Evolutionary conservation across 192 early-diverging fungal species (phyloP).

Genomic region (Linnemannia schmuckeri): DNA sequence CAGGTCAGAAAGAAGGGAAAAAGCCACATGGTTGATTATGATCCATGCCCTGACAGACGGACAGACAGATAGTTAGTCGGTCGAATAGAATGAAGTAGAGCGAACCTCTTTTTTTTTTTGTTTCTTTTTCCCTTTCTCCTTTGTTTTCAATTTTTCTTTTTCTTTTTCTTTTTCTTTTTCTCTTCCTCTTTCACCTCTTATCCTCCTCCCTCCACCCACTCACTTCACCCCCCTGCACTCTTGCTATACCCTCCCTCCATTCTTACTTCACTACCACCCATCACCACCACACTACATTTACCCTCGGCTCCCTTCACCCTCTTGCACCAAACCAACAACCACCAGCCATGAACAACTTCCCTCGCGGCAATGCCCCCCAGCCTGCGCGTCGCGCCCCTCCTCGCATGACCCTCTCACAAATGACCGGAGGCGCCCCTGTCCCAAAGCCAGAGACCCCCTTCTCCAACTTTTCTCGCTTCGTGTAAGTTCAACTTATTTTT

Average conservation of each 20-base stretch:
- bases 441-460: conserved; percentile 65
- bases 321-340: background rate
- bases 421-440: conserved; percentile 32
- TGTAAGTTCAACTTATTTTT: conserved; percentile 62
- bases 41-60: background rate
- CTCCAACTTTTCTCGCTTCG: conserved; percentile 75
- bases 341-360: conserved; percentile 27
- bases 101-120: background rate
- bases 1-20: background rate
- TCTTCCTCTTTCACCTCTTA: background rate
- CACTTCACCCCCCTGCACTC: background rate
- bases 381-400: conserved; percentile 35
- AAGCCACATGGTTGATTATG: background rate
- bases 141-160: background rate
- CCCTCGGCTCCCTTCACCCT: background rate
- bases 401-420: conserved; percentile 42
- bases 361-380: conserved; percentile 33
- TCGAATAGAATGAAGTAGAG: background rate
- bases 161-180: background rate
- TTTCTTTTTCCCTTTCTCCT: background rate
- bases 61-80: background rate
- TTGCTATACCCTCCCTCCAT: background rate
- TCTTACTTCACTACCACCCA: background rate
- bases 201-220: background rate
- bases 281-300: background rate